A percentile compares a stretch with the other conserved stretches of the same genome.
These are phyloP conservation scores for Parsonsia alboflavescens DNA, from an alignment of 257 asterid genomes.

Conservation along the genomic window DNA sequence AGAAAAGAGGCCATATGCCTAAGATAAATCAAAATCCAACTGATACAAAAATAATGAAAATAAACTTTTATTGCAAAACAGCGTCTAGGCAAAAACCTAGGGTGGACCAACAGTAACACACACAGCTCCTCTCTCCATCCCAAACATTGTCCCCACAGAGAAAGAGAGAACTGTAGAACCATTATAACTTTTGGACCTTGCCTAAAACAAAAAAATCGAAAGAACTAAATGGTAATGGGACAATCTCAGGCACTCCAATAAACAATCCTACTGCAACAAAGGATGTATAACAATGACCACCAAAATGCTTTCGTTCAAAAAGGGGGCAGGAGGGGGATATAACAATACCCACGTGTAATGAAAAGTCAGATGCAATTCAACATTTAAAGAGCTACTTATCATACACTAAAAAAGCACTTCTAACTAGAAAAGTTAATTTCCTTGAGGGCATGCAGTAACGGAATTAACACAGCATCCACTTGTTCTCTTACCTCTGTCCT, in stretches of 20 bases:
- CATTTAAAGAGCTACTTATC: not conserved
- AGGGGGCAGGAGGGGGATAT: not conserved
- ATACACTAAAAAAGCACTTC: not conserved
- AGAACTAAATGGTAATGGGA: not conserved
- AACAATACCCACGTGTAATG: not conserved
- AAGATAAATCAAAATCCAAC: not conserved
- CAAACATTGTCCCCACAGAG: too few species aligned
- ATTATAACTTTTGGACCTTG: not conserved
- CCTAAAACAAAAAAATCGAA: not conserved
- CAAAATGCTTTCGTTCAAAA: too few species aligned
- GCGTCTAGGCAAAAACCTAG: not conserved
- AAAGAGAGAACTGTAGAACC: too few species aligned
- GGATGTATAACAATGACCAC: not conserved
- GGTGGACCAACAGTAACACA: not conserved
- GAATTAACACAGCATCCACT: not conserved
- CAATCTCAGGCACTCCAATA: not conserved
- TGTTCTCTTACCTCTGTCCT: slow-evolving; percentile 62
- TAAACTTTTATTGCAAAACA: not conserved
- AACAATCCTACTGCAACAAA: not conserved
- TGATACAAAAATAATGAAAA: too few species aligned
- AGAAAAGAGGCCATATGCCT: not conserved
- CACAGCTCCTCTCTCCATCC: not conserved
- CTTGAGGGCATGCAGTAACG: too few species aligned
- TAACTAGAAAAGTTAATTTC: not conserved
- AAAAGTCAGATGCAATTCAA: not conserved